Evolutionary conservation across 768 basidiomycete genomes (phyloP).

Genomic region (Trametes cubensis): DNA sequence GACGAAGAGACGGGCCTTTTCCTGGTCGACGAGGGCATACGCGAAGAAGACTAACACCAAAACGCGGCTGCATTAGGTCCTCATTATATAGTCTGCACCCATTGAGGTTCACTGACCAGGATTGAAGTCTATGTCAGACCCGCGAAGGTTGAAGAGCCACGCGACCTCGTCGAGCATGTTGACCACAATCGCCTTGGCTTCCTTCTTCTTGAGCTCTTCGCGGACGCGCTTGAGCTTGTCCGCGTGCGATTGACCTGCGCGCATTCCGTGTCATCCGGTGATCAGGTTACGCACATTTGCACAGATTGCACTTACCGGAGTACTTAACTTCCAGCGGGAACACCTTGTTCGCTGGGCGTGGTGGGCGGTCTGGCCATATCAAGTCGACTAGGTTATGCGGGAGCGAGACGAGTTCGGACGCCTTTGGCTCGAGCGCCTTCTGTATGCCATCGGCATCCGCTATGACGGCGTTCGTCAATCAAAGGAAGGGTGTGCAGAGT

Average conservation of each 20-base stretch:
- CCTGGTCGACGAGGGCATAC: conserved; percentile 75
- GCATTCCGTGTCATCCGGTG: too few relatives aligned
- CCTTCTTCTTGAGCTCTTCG: conserved; percentile 63
- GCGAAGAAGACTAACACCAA: conserved; percentile 78
- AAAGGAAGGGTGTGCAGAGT: not conserved
- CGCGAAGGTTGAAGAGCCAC: conserved; percentile 92
- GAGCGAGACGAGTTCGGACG: conserved; percentile 70
- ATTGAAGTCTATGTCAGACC: conserved; percentile 90
- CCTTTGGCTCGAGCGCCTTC: conserved; percentile 53
- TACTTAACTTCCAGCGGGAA: conserved; percentile 75
- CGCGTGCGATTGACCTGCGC: conserved; percentile 56
- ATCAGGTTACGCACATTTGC: not conserved
- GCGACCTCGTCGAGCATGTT: conserved; percentile 94
- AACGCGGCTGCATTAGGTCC: not conserved
- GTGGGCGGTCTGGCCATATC: conserved; percentile 75
- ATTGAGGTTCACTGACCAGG: conserved; percentile 45
- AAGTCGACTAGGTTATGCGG: conserved; percentile 74
- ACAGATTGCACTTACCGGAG: conserved; percentile 50
- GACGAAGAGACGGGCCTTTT: conserved; percentile 67
- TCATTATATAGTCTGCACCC: not conserved
- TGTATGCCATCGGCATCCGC: conserved; percentile 67
- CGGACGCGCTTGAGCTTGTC: conserved; percentile 73
- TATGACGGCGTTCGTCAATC: conserved; percentile 27
- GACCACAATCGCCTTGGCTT: conserved; percentile 73
- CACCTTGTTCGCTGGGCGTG: conserved; percentile 66